phyloP scores from a whole-genome alignment of 495 filamentous ascomycete genomes.

The Penicillium verhagenii region DNA sequence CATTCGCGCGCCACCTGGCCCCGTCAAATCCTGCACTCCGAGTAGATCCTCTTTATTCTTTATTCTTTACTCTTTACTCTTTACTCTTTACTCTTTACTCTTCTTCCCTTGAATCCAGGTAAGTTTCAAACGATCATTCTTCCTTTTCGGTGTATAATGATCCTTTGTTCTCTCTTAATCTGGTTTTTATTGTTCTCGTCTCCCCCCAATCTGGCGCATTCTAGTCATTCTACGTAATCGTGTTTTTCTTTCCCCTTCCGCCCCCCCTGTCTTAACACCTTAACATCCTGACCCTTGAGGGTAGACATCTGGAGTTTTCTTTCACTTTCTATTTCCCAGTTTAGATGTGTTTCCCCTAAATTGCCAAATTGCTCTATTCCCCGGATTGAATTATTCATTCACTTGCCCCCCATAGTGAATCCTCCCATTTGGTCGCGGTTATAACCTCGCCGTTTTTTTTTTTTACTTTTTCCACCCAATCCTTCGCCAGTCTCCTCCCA shows the following conservation, averaged over 20 bases:
- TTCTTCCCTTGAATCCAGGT: conserved; percentile 1
- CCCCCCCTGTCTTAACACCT: neutral
- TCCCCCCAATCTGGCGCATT: neutral
- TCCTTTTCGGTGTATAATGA: too few relatives aligned
- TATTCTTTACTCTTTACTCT: neutral
- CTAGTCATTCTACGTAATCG: neutral
- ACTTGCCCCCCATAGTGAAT: neutral
- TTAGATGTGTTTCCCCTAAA: too few relatives aligned
- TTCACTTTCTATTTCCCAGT: neutral
- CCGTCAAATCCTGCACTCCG: conserved; percentile 18
- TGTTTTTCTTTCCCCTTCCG: neutral
- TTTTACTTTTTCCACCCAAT: neutral
- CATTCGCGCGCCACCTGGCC: neutral
- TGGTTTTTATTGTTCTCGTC: conserved; percentile 5
- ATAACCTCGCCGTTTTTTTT: neutral
- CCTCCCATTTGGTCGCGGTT: neutral
- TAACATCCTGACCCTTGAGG: too few relatives aligned
- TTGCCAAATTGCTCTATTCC: too few relatives aligned
- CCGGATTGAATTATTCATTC: neutral
- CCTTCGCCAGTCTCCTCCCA: neutral
- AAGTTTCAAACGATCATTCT: too few relatives aligned
- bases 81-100: neutral
- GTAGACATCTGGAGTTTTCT: too few relatives aligned
- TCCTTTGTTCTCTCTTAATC: neutral
- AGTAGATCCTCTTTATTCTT: conserved; percentile 11